Percentiles rank a stretch among this genome's conserved stretches.
Evolutionary conservation across 2,329 filamentous ascomycete species (phyloP).

Genomic region (Colletotrichum sp.): DNA sequence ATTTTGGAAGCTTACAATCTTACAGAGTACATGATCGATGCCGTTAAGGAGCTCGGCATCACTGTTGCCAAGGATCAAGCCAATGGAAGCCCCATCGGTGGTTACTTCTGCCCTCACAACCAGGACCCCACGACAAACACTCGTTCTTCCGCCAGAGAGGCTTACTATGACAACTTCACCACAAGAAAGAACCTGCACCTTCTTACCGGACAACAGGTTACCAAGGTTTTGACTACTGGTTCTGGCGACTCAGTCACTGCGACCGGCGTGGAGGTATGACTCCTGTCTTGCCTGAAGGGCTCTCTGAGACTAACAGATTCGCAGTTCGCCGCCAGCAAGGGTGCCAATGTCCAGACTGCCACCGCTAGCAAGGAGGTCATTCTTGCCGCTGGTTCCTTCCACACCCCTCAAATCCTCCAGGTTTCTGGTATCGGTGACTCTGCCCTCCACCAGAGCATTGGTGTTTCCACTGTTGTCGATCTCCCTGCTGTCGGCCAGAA

Average conservation of each 20-base stretch:
- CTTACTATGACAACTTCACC: slow-evolving; percentile 28
- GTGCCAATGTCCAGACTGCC: background rate
- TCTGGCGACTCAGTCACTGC: slow-evolving; percentile 11
- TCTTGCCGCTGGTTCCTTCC: slow-evolving; percentile 42
- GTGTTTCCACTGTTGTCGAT: slow-evolving; percentile 14
- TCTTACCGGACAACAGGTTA: slow-evolving; percentile 30
- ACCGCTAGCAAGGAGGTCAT: slow-evolving; percentile 41
- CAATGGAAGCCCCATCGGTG: slow-evolving; percentile 21
- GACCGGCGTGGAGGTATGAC: slow-evolving; percentile 22
- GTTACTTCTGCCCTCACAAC: slow-evolving; percentile 26
- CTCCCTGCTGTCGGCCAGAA: slow-evolving; percentile 21
- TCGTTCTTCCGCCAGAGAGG: slow-evolving; percentile 30
- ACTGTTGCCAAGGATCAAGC: slow-evolving; percentile 18
- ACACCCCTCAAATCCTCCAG: slow-evolving; percentile 51
- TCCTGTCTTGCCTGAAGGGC: background rate
- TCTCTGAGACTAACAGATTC: background rate
- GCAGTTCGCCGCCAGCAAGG: slow-evolving; percentile 3
- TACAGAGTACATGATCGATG: slow-evolving; percentile 22
- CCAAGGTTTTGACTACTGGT: slow-evolving; percentile 22
- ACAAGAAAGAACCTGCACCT: slow-evolving; percentile 30
- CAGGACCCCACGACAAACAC: slow-evolving; percentile 27
- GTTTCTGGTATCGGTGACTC: slow-evolving; percentile 51
- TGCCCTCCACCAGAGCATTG: slow-evolving; percentile 10
- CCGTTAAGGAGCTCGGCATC: slow-evolving; percentile 24
- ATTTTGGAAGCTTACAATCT: background rate